Base-by-base conservation (phyloP, 176 grass and related monocot genomes). In the Coix lacrymajobi region DNA sequence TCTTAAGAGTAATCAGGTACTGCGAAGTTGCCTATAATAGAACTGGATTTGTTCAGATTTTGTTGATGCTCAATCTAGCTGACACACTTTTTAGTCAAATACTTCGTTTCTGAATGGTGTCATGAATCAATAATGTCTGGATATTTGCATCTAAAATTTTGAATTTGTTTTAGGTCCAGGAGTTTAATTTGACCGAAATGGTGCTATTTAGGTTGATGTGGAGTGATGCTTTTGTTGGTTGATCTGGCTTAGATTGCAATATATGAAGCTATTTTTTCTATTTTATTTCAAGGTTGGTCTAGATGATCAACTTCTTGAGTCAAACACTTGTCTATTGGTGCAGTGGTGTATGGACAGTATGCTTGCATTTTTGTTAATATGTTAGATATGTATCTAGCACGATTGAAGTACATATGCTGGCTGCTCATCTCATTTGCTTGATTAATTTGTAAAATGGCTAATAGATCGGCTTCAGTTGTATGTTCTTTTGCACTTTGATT, bases 121-220 rank as follows among this genome's bases (percentile, higher is more conserved):
- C n/a, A n/a, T n/a, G n/a, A n/a, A n/a, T n/a, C n/a, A n/a, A n/a
- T n/a, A n/a, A n/a, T 19, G 6, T 26, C 6, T 43, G 12, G 39
- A 26, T 45, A 22, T 63, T 64, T 24, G 63, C 33, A 49, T 51
- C 32, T 87, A 39, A 17, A 82, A 3, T 38, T 81, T 26, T 48
- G 15, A 76, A 30, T 31, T 15, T 51, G 11, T 20, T 81, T 80
- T 66, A 70, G 67, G 38, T 43, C 70, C 68, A 69, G 37, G 46
- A 69, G 14, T 61, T 20, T 20, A 7, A 16, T 76, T 36, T 43
- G 52, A 51, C 12, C 11, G 4, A 45, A 37, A 73, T 38, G 66
- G 58, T 79, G 67, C 39, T 84, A 84, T 74, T 71, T 81, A 80
- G 57, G 37, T 82, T 5, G 37, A 38, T 83, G 5, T 39, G 33